phyloP scores from a whole-genome alignment of 495 filamentous ascomycete species.

The Hypoxylon fragiforme region DNA sequence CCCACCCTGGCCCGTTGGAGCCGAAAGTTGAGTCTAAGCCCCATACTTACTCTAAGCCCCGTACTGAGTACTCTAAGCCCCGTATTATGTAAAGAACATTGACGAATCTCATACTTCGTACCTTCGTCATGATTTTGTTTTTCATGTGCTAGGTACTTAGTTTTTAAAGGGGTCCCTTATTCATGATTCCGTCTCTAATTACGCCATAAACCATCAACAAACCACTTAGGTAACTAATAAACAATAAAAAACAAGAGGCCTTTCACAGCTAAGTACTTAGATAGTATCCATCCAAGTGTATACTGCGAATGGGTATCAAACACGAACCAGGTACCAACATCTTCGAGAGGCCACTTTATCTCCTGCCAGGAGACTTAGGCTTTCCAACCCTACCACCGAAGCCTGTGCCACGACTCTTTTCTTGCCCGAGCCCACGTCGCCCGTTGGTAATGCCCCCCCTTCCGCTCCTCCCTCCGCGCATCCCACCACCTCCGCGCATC shows the following conservation, averaged over 20 bases:
- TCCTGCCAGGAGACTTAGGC: constrained; percentile 38
- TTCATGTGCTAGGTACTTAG: too few species aligned
- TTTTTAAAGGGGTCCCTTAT: too few species aligned
- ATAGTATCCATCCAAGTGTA: background rate
- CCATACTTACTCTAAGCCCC: too few species aligned
- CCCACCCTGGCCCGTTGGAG: too few species aligned
- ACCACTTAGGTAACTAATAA: background rate
- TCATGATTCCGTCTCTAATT: too few species aligned
- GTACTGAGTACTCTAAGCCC: too few species aligned
- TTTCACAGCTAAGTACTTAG: constrained; percentile 11
- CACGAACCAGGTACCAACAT: background rate
- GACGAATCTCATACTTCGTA: too few species aligned
- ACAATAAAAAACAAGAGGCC: constrained; percentile 2
- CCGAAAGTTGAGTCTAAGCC: too few species aligned
- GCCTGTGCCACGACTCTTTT: constrained; percentile 45
- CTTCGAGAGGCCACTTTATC: constrained; percentile 12
- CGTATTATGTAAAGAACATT: too few species aligned
- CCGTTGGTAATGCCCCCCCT: constrained; percentile 51
- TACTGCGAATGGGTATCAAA: constrained; percentile 36
- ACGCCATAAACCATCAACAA: constrained; percentile 7
- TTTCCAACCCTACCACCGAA: constrained; percentile 46
- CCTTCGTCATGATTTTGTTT: too few species aligned
- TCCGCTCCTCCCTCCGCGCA: constrained; percentile 42
- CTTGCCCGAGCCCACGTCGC: constrained; percentile 52
- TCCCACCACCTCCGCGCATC: constrained; percentile 37